phyloP scores from a whole-genome alignment of 2,329 filamentous ascomycete species.

The Aspergillus jensenii region DNA sequence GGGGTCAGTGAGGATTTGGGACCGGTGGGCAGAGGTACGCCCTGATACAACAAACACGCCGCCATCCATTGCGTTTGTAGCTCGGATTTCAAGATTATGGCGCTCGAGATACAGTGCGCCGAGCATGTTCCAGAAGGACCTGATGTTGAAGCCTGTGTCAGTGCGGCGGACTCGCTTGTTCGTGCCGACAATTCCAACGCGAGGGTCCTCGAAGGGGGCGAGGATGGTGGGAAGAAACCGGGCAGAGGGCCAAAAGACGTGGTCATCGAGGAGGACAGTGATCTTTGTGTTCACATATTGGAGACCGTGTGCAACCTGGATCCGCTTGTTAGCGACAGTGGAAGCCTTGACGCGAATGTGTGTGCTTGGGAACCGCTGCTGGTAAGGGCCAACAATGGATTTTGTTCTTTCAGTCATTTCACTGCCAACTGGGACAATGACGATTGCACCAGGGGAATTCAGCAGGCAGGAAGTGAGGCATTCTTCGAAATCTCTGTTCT shows the following conservation, averaged over 20 bases:
- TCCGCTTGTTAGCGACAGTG: slow-evolving; percentile 48
- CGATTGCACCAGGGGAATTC: slow-evolving; percentile 40
- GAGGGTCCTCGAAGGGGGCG: slow-evolving; percentile 44
- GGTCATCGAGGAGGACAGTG: slow-evolving; percentile 53
- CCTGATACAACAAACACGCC: slow-evolving; percentile 61
- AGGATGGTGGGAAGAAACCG: slow-evolving; percentile 46
- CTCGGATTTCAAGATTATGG: slow-evolving; percentile 62
- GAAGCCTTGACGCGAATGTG: slow-evolving; percentile 30
- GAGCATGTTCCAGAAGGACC: slow-evolving; percentile 53
- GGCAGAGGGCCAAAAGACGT: slow-evolving; percentile 50
- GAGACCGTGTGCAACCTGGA: slow-evolving; percentile 48
- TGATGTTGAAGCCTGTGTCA: slow-evolving; percentile 12
- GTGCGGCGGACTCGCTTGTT: slow-evolving; percentile 54
- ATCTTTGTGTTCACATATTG: slow-evolving; percentile 40
- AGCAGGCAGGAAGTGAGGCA: slow-evolving; percentile 43
- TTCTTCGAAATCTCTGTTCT: slow-evolving; percentile 40
- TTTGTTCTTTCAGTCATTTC: slow-evolving; percentile 11
- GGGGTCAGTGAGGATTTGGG: slow-evolving; percentile 48
- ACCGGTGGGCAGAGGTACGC: slow-evolving; percentile 54
- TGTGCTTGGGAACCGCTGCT: background rate
- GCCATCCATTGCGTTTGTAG: slow-evolving; percentile 58
- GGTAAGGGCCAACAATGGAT: slow-evolving; percentile 1
- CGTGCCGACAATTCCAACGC: slow-evolving; percentile 57
- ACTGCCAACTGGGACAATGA: slow-evolving; percentile 49
- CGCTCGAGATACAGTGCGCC: slow-evolving; percentile 61